These are phyloP conservation scores for barrel medic (Medicago truncatula) DNA, from an alignment of 306 rosid genomes.

Conservation along the genomic window DNA sequence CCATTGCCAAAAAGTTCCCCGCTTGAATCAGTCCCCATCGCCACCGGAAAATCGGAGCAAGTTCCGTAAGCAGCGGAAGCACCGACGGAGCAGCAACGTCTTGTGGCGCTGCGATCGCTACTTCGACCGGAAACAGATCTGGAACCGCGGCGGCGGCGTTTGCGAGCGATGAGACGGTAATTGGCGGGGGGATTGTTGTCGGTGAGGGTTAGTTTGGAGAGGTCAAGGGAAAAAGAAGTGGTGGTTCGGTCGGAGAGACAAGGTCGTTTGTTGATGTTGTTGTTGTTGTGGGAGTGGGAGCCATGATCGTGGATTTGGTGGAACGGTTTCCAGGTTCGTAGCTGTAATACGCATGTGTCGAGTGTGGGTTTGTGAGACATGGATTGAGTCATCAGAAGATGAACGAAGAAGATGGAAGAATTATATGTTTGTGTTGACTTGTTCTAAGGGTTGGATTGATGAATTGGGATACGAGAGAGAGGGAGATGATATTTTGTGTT, in stretches of 20 bases:
- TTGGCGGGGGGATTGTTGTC: constrained; percentile 53
- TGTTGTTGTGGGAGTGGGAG: constrained; percentile 7
- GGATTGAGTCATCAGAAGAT: constrained; percentile 39
- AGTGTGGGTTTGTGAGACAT: constrained; percentile 73
- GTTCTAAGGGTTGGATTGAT: no score
- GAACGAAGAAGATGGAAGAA: neutral
- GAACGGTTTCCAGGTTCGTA: constrained; percentile 84
- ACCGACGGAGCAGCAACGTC: constrained; percentile 89
- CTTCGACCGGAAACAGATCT: constrained; percentile 97
- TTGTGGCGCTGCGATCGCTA: constrained; percentile 92
- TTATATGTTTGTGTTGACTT: neutral
- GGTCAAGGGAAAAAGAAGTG: constrained; percentile 63
- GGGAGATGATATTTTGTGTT: no score
- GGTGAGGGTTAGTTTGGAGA: constrained; percentile 70
- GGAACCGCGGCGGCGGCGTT: constrained; percentile 87
- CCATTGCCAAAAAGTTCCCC: constrained; percentile 93
- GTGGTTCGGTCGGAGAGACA: constrained; percentile 92
- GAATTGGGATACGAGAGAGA: no score
- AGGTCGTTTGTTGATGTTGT: constrained; percentile 67
- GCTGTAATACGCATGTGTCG: constrained; percentile 71
- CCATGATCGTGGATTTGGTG: constrained; percentile 41
- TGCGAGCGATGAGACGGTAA: constrained; percentile 67
- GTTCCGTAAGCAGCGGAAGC: constrained; percentile 93
- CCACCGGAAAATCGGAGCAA: constrained; percentile 94
- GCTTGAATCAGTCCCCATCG: constrained; percentile 91